phyloP scores from a whole-genome alignment of 345 rosid genomes.

The Stellera chamaejasme region DNA sequence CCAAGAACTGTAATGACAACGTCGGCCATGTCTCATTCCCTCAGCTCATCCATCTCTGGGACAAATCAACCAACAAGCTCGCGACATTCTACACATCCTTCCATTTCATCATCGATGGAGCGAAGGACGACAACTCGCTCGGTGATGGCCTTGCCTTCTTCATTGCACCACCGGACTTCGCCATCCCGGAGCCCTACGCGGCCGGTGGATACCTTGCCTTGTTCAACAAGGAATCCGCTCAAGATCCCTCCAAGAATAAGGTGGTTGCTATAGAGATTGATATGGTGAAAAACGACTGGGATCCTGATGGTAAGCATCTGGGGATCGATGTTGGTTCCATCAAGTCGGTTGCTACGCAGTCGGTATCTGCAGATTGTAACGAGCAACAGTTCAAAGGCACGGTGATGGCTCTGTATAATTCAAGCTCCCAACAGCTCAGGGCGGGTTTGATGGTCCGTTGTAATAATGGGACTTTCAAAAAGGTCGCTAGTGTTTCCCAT shows the following conservation, averaged over 20 bases:
- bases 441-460: too few species aligned
- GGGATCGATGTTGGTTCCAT: neutral
- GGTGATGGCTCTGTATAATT: too few species aligned
- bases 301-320: neutral
- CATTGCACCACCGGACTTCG: neutral
- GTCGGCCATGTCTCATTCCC: too few species aligned
- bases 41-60: too few species aligned
- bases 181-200: neutral
- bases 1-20: too few species aligned
- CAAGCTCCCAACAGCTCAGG: too few species aligned
- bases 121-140: neutral
- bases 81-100: neutral
- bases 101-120: neutral
- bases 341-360: too few species aligned
- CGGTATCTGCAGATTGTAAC: too few species aligned
- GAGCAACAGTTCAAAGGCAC: too few species aligned
- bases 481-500: neutral
- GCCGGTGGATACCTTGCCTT: neutral
- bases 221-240: neutral
- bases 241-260: neutral
- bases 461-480: too few species aligned
- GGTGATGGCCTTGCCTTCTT: neutral
- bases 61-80: too few species aligned
- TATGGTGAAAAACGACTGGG: neutral
- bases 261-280: constrained; percentile 4